Evolutionary conservation across 495 filamentous ascomycete species (phyloP).

Genomic region (Aspergillus taichungensis): DNA sequence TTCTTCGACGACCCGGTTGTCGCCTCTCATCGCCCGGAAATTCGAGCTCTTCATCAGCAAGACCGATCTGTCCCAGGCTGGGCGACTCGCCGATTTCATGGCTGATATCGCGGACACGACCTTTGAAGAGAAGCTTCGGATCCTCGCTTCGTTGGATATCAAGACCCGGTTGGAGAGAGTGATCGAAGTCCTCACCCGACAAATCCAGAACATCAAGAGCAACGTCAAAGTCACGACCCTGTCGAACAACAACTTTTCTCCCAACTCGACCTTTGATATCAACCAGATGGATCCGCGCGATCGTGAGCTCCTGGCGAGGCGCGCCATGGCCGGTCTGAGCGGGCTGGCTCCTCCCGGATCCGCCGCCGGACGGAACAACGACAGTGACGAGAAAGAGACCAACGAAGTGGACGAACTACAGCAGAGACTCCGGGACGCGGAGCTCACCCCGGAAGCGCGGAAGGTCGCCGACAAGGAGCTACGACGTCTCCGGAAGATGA

Average conservation of each 20-base stretch:
- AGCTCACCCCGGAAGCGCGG: conserved; percentile 63
- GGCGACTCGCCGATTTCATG: conserved; percentile 92
- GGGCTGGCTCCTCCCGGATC: conserved; percentile 45
- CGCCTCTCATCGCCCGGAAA: conserved; percentile 73
- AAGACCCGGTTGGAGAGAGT: conserved; percentile 69
- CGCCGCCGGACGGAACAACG: conserved; percentile 34
- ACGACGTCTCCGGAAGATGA: conserved; percentile 87
- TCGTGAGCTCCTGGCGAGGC: conserved; percentile 42
- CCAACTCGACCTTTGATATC: conserved; percentile 45
- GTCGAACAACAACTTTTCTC: conserved; percentile 48
- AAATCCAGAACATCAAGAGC: conserved; percentile 72
- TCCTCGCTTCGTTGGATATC: conserved; percentile 68
- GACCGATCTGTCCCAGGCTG: conserved; percentile 70
- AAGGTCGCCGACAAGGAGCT: conserved; percentile 87
- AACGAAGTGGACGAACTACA: conserved; percentile 90
- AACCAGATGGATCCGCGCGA: conserved; percentile 44
- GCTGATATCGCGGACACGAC: conserved; percentile 76
- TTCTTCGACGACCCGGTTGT: conserved; percentile 51
- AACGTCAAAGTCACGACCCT: conserved; percentile 70
- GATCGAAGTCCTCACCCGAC: conserved; percentile 69
- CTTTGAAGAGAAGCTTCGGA: conserved; percentile 79
- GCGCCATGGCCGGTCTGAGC: conserved; percentile 41
- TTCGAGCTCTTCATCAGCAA: conserved; percentile 76
- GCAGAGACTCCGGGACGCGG: conserved; percentile 73
- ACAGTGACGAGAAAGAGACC: conserved; percentile 60